Percentiles rank a stretch among this genome's conserved stretches.
Evolutionary conservation across 2,329 filamentous ascomycete genomes (phyloP).

Genomic region (Mariannaea sp.): DNA sequence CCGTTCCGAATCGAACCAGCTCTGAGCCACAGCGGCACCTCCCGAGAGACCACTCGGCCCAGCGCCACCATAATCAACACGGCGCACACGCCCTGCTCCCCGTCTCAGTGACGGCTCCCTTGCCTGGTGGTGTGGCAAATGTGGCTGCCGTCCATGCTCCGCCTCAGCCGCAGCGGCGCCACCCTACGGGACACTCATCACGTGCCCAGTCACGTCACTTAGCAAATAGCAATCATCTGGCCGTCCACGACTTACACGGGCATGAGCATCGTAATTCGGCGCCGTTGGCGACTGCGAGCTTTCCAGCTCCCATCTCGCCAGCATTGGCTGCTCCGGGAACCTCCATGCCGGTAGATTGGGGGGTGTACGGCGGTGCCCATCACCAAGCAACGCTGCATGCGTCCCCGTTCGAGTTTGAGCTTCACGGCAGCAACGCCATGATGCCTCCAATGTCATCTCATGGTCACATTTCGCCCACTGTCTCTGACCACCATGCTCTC

Average conservation of each 20-base stretch:
- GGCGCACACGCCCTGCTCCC: conserved; percentile 1
- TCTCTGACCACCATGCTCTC: conserved; percentile 24
- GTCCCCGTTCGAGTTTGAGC: conserved; percentile 32
- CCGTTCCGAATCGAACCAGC: conserved; percentile 37
- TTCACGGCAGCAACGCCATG: conserved; percentile 28
- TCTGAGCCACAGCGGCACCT: conserved; percentile 32
- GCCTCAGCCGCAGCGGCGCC: background rate
- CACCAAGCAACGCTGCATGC: conserved; percentile 24
- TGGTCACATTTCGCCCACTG: conserved; percentile 26
- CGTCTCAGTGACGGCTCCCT: background rate
- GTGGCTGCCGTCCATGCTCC: no score
- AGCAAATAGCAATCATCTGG: conserved; percentile 16
- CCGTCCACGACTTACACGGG: conserved; percentile 21
- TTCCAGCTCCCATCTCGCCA: conserved; percentile 24
- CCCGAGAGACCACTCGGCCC: conserved; percentile 29
- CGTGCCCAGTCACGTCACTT: conserved; percentile 31
- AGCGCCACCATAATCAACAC: background rate
- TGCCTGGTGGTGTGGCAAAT: background rate
- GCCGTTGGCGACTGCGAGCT: conserved; percentile 19
- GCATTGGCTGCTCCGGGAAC: conserved; percentile 13
- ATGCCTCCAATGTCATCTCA: conserved; percentile 25
- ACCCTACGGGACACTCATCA: conserved; percentile 13
- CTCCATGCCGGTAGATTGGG: conserved; percentile 34
- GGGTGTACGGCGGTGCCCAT: conserved; percentile 27
- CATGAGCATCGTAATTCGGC: conserved; percentile 26